Conservation (phyloP, 208 protist species). For the Trypanosoma rangeli region DNA sequence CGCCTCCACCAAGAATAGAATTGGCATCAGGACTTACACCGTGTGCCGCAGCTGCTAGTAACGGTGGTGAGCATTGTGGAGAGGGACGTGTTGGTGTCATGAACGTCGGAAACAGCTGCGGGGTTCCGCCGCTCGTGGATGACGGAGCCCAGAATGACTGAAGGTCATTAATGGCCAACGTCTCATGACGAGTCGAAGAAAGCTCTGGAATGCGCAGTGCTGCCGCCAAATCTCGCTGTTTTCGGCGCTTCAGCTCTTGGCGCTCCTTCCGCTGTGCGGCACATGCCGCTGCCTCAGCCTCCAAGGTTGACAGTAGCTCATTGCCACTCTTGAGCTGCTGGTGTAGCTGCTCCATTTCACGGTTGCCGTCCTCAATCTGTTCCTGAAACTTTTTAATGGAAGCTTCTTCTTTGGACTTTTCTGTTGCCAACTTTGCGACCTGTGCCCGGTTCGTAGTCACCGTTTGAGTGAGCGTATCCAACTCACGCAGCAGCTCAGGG, state of each 20-base stretch:
- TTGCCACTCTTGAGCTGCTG: conserved; percentile 20
- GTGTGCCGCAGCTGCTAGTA: not conserved
- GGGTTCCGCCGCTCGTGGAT: not conserved
- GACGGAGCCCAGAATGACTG: conserved; percentile 41
- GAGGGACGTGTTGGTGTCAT: conserved; percentile 22
- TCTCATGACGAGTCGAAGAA: conserved; percentile 52
- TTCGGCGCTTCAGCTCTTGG: conserved; percentile 31
- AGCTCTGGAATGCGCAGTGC: conserved; percentile 48
- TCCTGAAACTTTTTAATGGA: conserved; percentile 35
- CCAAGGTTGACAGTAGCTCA: conserved; percentile 32
- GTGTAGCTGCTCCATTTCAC: conserved; percentile 39
- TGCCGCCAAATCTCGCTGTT: conserved; percentile 23
- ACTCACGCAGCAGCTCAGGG: conserved; percentile 60
- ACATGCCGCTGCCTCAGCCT: conserved; percentile 40
- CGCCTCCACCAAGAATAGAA: not conserved
- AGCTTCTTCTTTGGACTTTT: conserved; percentile 60
- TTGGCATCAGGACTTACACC: not conserved
- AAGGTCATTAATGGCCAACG: conserved; percentile 71
- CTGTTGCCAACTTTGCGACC: conserved; percentile 64
- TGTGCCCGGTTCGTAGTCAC: conserved; percentile 50
- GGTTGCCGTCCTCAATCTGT: conserved; percentile 49
- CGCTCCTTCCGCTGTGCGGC: conserved; percentile 18
- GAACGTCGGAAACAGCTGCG: conserved; percentile 3
- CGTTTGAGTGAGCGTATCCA: conserved; percentile 54
- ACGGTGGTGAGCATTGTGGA: conserved; percentile 18